Base-by-base conservation (phyloP, 139 green algal genomes). In the Diplosphaera chodatii region DNA sequence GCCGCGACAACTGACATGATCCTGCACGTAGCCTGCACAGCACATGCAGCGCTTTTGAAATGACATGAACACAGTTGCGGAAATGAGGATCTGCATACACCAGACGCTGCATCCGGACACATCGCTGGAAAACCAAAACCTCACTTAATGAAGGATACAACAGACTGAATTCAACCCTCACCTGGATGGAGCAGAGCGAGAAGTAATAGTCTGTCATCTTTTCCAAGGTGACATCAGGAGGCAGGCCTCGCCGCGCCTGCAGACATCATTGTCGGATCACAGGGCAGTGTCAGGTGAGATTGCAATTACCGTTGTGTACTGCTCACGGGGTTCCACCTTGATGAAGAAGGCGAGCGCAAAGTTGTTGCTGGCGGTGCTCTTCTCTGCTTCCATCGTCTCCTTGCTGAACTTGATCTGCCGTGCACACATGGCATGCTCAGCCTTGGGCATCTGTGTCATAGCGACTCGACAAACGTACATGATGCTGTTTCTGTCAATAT, bases 161-260 rank as follows among this genome's bases (percentile, higher is more conserved):
- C 37, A 48, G 10, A 48, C 37, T 48, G 8, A 6, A 48, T n/a
- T n/a, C n/a, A n/a, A n/a, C n/a, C 13, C 64, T 21, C 32, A 71
- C 66, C 66, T 63, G 18, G 33, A 71, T 71, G 25, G 66, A 71
- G 66, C 66, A 71, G 37, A 34, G 63, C 37, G 37, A 40, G 28
- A 71, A 63, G 66, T 71, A 71, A 3, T 37, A 31, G 66, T 71
- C 66, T 2, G 55, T 40, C 37, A 63, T 63, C 13, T 64, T 34
- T 16, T 71, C 66, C n/a, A 71, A 25, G 8, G 4, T 33, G 4
- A 31, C 33, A 18, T 40, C 23, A 4, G 8, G 4, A 18, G 66
- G 66, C 37, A 71, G 66, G 20, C 66, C 66, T 6, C 66, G 66
- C 48, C 48, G 8, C 3, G 48, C 48, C 48, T 59, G 48, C 13